Conservation (phyloP, 2,329 filamentous ascomycete genomes). For the Paecilomyces variotii region DNA sequence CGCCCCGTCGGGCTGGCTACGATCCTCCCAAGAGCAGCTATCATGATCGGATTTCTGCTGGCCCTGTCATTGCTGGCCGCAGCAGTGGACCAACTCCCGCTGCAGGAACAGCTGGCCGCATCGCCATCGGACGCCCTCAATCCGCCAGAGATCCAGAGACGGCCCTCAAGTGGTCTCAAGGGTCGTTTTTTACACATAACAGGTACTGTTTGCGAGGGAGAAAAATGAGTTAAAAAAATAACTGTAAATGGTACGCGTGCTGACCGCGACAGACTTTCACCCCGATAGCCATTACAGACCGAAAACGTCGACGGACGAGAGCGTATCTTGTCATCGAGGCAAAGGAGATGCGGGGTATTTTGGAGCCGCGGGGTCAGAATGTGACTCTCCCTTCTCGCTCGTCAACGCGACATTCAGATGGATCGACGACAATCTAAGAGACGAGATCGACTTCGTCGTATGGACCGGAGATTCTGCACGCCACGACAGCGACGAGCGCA, state of each 20-base stretch:
- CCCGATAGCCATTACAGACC: slow-evolving; percentile 80
- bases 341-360: slow-evolving; percentile 70
- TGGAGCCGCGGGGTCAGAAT: slow-evolving; percentile 79
- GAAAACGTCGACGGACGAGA: slow-evolving; percentile 62
- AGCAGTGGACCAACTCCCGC: not conserved
- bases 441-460: slow-evolving; percentile 78
- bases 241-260: not conserved
- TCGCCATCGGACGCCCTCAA: not conserved
- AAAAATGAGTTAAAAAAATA: not conserved
- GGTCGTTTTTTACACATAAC: slow-evolving; percentile 84
- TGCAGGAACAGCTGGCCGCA: not conserved
- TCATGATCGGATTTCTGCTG: not conserved
- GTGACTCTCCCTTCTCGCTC: slow-evolving; percentile 73
- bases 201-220: slow-evolving; percentile 42
- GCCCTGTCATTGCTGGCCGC: not conserved
- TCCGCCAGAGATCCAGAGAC: not conserved
- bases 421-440: slow-evolving; percentile 69
- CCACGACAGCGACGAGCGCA: slow-evolving; percentile 76
- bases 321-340: slow-evolving; percentile 69
- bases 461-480: slow-evolving; percentile 89
- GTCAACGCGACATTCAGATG: slow-evolving; percentile 85
- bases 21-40: not conserved
- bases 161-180: slow-evolving; percentile 35
- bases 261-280: slow-evolving; percentile 66
- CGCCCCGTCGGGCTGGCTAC: not conserved